Evolutionary conservation across 495 filamentous ascomycete species (phyloP).

Genomic region (Geopyxis carbonaria): DNA sequence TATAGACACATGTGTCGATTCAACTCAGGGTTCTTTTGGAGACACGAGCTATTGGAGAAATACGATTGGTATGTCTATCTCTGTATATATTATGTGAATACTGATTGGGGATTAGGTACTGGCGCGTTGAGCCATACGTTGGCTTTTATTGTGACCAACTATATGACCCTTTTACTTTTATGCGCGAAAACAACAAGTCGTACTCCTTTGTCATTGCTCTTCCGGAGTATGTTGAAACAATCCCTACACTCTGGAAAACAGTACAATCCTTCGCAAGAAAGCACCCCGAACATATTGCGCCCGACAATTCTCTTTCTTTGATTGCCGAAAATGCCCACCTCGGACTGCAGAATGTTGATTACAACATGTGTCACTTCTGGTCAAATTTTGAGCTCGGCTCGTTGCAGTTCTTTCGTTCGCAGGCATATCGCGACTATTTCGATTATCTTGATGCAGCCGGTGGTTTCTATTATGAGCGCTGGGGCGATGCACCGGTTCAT

Average conservation of each 20-base stretch:
- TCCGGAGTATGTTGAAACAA: conserved; percentile 30
- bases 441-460: conserved; percentile 31
- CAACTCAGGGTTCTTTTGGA: conserved; percentile 96
- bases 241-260: conserved; percentile 23
- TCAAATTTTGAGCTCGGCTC: conserved; percentile 42
- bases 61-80: conserved; percentile 98
- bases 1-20: conserved; percentile 99
- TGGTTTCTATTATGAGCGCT: conserved; percentile 40
- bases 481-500: conserved; percentile 41
- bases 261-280: conserved; percentile 21
- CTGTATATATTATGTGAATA: conserved; percentile 4
- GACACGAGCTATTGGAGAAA: conserved; percentile 66
- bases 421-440: conserved; percentile 34
- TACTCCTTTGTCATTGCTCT: conserved; percentile 39
- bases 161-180: conserved; percentile 14
- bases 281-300: conserved; percentile 19
- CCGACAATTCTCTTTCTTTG: conserved; percentile 32
- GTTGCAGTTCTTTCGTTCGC: conserved; percentile 35
- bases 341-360: conserved; percentile 22
- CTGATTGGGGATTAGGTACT: conserved; percentile 29
- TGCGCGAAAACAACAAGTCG: conserved; percentile 34
- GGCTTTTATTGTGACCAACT: conserved; percentile 29
- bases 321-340: conserved; percentile 25
- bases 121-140: conserved; percentile 35
- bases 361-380: conserved; percentile 42